Evolutionary conservation across 1,284 basidiomycete species (phyloP).

Genomic region (Leccinum angustisporum): DNA sequence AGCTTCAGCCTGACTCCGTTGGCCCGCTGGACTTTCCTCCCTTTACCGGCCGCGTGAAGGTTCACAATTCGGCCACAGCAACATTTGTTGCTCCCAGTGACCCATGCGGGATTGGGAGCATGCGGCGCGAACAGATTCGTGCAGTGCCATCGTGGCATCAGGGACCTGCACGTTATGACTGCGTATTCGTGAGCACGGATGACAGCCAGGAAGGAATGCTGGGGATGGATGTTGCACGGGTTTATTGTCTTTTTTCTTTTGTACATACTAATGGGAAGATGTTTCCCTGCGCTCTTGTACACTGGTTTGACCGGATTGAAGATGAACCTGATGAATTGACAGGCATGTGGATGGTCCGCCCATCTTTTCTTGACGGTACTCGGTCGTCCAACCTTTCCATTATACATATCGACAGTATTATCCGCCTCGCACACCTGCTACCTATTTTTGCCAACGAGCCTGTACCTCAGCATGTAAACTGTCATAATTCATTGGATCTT

Average conservation of each 20-base stretch:
- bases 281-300: not conserved
- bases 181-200: not conserved
- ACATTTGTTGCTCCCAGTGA: constrained; percentile 10
- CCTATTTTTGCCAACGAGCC: not conserved
- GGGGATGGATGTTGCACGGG: not conserved
- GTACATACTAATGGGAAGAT: not conserved
- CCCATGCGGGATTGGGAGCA: not conserved
- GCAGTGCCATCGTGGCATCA: not conserved
- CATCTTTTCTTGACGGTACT: not conserved
- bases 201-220: not conserved
- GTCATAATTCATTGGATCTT: not conserved
- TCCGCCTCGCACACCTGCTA: not conserved
- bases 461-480: not conserved
- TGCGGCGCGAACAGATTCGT: not conserved
- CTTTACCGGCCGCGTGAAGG: constrained; percentile 1
- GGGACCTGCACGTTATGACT: not conserved
- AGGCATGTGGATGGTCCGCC: constrained; percentile 5
- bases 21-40: not conserved
- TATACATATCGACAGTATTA: constrained; percentile 3
- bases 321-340: not conserved
- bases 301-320: constrained; percentile 1
- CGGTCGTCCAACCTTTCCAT: not conserved
- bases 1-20: not conserved
- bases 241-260: constrained; percentile 8
- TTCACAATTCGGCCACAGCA: constrained; percentile 5